phyloP scores from a whole-genome alignment of 129 eudicot genomes.

The Lactuca saligna region DNA sequence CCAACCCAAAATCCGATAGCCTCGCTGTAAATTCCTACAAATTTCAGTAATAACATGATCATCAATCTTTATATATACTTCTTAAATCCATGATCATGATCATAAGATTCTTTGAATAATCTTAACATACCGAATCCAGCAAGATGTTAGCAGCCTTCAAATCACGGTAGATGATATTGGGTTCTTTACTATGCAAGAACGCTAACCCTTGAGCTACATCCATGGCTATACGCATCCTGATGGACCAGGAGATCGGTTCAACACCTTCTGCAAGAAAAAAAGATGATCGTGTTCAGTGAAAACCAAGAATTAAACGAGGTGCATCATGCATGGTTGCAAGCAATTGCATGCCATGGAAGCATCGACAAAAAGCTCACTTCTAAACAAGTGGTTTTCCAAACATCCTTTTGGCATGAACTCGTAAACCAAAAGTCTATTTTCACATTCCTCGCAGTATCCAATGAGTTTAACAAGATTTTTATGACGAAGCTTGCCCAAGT shows the following conservation, averaged over 20 bases:
- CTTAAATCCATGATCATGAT: neutral
- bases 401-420: slow-evolving; percentile 75
- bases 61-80: neutral
- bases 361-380: slow-evolving; percentile 43
- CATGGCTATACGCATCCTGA: slow-evolving; percentile 56
- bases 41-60: neutral
- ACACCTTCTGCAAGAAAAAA: slow-evolving; percentile 46
- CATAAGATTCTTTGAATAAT: neutral
- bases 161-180: slow-evolving; percentile 68
- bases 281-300: slow-evolving; percentile 11
- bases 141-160: slow-evolving; percentile 69
- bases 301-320: neutral
- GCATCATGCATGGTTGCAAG: neutral
- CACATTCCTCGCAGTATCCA: slow-evolving; percentile 65
- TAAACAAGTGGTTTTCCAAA: slow-evolving; percentile 62
- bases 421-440: slow-evolving; percentile 56
- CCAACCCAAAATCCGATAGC: slow-evolving; percentile 71
- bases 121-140: slow-evolving; percentile 54
- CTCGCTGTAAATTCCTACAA: slow-evolving; percentile 60
- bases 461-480: slow-evolving; percentile 66
- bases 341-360: neutral
- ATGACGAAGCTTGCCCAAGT: slow-evolving; percentile 65
- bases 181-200: slow-evolving; percentile 59
- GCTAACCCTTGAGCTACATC: slow-evolving; percentile 73
- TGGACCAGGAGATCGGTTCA: slow-evolving; percentile 62